Base-by-base conservation (phyloP, 2,329 filamentous ascomycete genomes). In the Thyridium curvatum region DNA sequence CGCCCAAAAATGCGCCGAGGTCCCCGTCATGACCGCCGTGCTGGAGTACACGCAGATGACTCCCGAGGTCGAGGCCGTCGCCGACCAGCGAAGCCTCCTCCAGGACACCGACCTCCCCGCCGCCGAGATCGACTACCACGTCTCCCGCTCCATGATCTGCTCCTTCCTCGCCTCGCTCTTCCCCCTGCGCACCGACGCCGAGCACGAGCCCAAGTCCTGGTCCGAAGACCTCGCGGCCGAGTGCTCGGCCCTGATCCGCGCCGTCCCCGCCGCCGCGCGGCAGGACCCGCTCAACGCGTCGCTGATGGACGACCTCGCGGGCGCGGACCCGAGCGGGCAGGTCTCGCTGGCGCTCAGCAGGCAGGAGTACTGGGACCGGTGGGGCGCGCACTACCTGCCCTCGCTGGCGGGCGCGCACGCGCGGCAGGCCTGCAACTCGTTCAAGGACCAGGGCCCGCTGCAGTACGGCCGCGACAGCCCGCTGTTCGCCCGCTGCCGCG, bases 361-460 rank as follows among this genome's bases (percentile, higher is more conserved):
- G 0, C 14, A 40, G 0, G 42, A 49, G 0, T 68, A 67, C 47
- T 77, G 69, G 46, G 4, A 30, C 3, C 64, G 56, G 52, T 82
- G 77, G 78, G 77, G 77, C 8, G 49, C 52, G 5, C 76, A 81
- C 52, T 82, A 75, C 51, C 65, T 82, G 6, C 70, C 69, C 1
- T 74, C 72, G 7, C 60, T 80, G 2, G 68, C 72, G 18, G 66
- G 71, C 43, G 76, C 77, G 0, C 74, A 82, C 46, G 60, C 64
- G 1, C 64, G 68, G 17, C 78, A 82, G 53, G 56, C 72, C 9
- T 79, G 77, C 60, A 79, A 78, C 51, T 72, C 71, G 0, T 81
- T 80, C 66, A 79, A 79, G 49, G 78, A 82, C 42, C 60, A 69
- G 0, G 77, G 77, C 0, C 73, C 77, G 4, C 63, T 74, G 7